phyloP scores from a whole-genome alignment of 345 rosid genomes.

The Eucalyptus leucophloia region DNA sequence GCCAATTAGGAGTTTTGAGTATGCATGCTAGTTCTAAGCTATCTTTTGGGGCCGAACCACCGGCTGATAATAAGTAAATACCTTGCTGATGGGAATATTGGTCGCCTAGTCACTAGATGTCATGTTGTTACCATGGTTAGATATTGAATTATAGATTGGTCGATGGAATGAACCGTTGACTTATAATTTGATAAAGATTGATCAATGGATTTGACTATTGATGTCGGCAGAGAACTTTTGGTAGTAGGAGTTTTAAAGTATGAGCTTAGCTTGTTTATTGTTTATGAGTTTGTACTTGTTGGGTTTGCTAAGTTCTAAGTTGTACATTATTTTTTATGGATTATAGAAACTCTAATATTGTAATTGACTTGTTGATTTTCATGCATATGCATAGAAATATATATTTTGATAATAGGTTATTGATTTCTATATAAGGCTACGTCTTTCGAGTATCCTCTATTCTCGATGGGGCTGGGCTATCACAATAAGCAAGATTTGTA shows the following conservation, averaged over 20 bases:
- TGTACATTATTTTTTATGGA: too few relatives aligned
- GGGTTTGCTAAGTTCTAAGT: too few relatives aligned
- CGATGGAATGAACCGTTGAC: too few relatives aligned
- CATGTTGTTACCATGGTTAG: too few relatives aligned
- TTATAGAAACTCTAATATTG: rapidly evolving
- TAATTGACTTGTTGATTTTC: rapidly evolving
- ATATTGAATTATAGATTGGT: too few relatives aligned
- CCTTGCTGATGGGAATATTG: rapidly evolving
- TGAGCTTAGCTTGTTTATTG: too few relatives aligned
- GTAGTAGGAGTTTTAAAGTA: too few relatives aligned
- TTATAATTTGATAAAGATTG: too few relatives aligned
- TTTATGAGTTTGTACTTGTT: too few relatives aligned
- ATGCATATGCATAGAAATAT: rapidly evolving
- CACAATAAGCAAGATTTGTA: too few relatives aligned
- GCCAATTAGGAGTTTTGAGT: rapidly evolving
- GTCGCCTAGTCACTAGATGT: rapidly evolving
- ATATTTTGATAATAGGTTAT: rapidly evolving
- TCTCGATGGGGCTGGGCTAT: rapidly evolving
- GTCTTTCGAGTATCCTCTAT: rapidly evolving
- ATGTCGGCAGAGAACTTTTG: rapidly evolving
- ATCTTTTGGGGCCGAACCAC: rapidly evolving
- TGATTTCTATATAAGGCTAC: rapidly evolving
- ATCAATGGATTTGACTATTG: too few relatives aligned
- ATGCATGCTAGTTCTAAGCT: too few relatives aligned
- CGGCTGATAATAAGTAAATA: rapidly evolving